Percentiles rank a stretch among this genome's conserved stretches.
These are phyloP conservation scores for Blastobotrys illinoisensis DNA, from an alignment of 1,139 yeast genomes.

Conservation along the genomic window DNA sequence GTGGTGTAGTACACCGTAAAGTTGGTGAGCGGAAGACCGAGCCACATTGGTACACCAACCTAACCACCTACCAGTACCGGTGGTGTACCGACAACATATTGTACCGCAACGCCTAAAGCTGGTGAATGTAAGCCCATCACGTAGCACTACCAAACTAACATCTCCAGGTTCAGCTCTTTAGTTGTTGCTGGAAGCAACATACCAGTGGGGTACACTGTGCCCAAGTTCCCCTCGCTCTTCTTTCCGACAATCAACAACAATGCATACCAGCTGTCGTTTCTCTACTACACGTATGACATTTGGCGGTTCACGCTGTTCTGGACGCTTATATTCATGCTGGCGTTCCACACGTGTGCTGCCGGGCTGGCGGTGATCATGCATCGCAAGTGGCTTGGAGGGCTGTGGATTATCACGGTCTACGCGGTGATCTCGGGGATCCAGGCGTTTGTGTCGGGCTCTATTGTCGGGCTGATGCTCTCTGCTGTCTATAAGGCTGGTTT, in stretches of 20 bases:
- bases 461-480: slow-evolving; percentile 61
- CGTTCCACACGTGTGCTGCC: slow-evolving; percentile 63
- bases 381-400: slow-evolving; percentile 34
- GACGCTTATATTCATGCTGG: slow-evolving; percentile 61
- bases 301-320: slow-evolving; percentile 81
- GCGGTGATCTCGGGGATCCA: slow-evolving; percentile 49
- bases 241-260: slow-evolving; percentile 51
- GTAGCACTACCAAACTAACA: no score
- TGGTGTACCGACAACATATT: no score
- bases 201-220: slow-evolving; percentile 79
- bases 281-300: slow-evolving; percentile 68
- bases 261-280: slow-evolving; percentile 48
- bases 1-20: no score
- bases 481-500: slow-evolving; percentile 68
- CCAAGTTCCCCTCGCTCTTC: slow-evolving; percentile 72
- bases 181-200: slow-evolving; percentile 32
- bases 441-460: slow-evolving; percentile 66
- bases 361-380: slow-evolving; percentile 52
- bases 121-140: not conserved
- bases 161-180: slow-evolving; percentile 13
- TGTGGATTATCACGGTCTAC: slow-evolving; percentile 40
- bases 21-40: no score
- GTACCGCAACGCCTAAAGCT: no score
- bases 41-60: no score
- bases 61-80: no score